Evolutionary conservation across 495 filamentous ascomycete species (phyloP), one percentile per base, ranked within the genome.

Genomic region (Neurospora sp.): DNA sequence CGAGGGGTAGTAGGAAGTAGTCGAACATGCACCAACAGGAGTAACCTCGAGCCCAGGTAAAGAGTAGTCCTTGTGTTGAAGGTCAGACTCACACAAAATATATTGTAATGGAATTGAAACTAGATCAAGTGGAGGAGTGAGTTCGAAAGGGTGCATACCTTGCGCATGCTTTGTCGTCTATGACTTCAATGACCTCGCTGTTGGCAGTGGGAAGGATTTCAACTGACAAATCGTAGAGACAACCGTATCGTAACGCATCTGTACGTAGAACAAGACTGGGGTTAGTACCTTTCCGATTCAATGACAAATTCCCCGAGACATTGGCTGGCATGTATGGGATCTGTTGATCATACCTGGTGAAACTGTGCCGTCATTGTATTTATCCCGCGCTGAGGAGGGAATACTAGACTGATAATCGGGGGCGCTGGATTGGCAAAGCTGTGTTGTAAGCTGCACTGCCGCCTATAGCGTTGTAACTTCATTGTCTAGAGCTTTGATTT

Each of bases 371-470:
- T 65, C 53, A 17, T 65, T 14, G 27, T 17, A 65, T 17, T 65
- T 5, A 65, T 37, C 27, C 8, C 27, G 6, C 12, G 53, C 22
- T 65, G 3, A 27, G 8, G 22, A 16, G 27, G 53, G 3, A 35
- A 27, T 12, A 8, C 27, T 37, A 35, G 53, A 65, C 12, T 65
- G 53, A 35, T 14, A 20, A 3, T 74, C 69, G 3, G 70, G 72
- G 27, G 40, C 70, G 35, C 70, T 71, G 4, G 77, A 73, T 35
- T 71, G 74, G 72, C 75, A 78, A 1, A 84, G 70, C 69, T 78
- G 80, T 12, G 83, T 80, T 7, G 79, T 83, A 16, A 88, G 73
- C 74, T 87, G 81, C 44, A 88, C 76, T 17, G 83, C 83, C 16
- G 79, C 82, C 86, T 83, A 88, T 8, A 87, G 41, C 40, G 61